Evolutionary conservation across 2,329 filamentous ascomycete species (phyloP).

Genomic region (Hypoxylon sp.): DNA sequence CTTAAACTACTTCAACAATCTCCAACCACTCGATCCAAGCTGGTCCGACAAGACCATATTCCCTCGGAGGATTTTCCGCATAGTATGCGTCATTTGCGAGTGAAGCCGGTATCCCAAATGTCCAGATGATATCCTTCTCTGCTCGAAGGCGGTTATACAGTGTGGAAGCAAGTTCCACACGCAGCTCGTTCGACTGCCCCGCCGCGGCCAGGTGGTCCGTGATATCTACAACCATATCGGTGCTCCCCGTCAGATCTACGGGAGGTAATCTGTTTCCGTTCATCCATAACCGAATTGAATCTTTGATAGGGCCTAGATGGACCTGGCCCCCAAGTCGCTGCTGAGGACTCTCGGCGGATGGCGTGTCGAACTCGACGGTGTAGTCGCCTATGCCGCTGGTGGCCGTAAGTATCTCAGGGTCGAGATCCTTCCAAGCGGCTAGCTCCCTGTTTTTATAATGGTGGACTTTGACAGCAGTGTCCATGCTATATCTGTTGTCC

Average conservation of each 20-base stretch:
- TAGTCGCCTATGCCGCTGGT: not conserved
- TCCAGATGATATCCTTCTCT: not conserved
- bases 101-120: not conserved
- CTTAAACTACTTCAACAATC: not conserved
- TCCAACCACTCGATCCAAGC: not conserved
- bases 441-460: not conserved
- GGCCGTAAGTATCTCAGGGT: not conserved
- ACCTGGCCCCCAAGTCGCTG: not conserved
- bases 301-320: not conserved
- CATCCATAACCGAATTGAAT: constrained; percentile 2
- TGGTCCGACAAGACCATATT: not conserved
- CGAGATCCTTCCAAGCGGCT: not conserved
- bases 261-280: not conserved
- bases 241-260: not conserved
- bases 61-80: not conserved
- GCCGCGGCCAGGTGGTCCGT: not conserved
- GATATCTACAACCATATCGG: not conserved
- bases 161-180: not conserved
- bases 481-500: constrained; percentile 1
- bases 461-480: not conserved
- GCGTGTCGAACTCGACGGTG: not conserved
- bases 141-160: not conserved
- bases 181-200: not conserved
- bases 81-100: not conserved
- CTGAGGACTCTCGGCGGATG: not conserved